phyloP scores from a whole-genome alignment of 805 yeast species.

The Lipomyces orientalis region DNA sequence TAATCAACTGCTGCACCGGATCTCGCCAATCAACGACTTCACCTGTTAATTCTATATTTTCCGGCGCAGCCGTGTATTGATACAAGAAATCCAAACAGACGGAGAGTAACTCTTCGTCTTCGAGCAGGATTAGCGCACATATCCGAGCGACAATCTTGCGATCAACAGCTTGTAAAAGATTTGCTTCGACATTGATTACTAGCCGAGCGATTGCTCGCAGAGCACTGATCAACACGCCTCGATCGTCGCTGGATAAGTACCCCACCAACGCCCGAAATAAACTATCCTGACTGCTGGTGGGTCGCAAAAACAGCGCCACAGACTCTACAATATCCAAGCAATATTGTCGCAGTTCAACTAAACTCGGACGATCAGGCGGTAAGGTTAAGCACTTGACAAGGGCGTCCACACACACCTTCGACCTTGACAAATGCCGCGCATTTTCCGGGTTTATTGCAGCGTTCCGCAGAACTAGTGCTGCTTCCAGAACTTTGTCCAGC shows the following conservation, averaged over 20 bases:
- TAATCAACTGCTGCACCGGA: conserved; percentile 40
- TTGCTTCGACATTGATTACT: conserved; percentile 65
- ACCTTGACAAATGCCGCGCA: conserved; percentile 74
- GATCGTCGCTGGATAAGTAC: conserved; percentile 64
- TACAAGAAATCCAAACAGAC: conserved; percentile 82
- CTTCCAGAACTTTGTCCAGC: conserved; percentile 50
- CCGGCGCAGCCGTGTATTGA: conserved; percentile 71
- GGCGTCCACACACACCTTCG: conserved; percentile 55
- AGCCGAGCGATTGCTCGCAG: conserved; percentile 80
- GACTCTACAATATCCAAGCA: conserved; percentile 83
- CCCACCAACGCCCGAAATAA: conserved; percentile 76
- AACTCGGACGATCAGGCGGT: conserved; percentile 46
- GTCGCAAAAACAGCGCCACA: conserved; percentile 52
- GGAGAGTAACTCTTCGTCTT: conserved; percentile 71
- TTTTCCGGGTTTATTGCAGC: conserved; percentile 81
- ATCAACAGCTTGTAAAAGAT: conserved; percentile 52
- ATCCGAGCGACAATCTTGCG: conserved; percentile 57
- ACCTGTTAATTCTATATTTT: conserved; percentile 60
- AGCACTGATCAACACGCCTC: conserved; percentile 69
- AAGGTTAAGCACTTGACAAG: conserved; percentile 48
- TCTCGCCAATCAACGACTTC: conserved; percentile 56
- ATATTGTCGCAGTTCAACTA: conserved; percentile 66
- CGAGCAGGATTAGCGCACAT: conserved; percentile 63
- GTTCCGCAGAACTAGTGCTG: conserved; percentile 76
- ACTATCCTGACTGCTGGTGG: conserved; percentile 27